A percentile compares a stretch with the other conserved stretches of the same genome.
Conservation (phyloP, 371 early-diverging fungal species). For the Rhizomucor pusillus region DNA sequence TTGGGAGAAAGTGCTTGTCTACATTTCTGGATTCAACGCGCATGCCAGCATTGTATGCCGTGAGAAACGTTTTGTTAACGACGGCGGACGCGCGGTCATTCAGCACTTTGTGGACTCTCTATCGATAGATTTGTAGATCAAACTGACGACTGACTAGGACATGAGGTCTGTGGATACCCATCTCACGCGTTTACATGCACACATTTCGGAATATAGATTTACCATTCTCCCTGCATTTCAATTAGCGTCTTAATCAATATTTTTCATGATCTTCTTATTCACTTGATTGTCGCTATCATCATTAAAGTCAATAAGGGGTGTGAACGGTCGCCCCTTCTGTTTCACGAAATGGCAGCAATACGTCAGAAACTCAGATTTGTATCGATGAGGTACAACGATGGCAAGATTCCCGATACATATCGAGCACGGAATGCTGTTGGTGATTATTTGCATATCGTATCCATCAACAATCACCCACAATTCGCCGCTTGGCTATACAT, state of each 20-base stretch:
- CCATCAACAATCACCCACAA: not conserved
- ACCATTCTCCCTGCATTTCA: too few relatives aligned
- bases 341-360: too few relatives aligned
- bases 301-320: too few relatives aligned
- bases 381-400: not conserved
- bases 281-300: too few relatives aligned
- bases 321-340: too few relatives aligned
- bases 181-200: too few relatives aligned
- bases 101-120: conserved; percentile 23
- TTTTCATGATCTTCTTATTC: too few relatives aligned
- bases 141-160: too few relatives aligned
- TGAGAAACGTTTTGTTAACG: conserved; percentile 8
- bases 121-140: conserved; percentile 1
- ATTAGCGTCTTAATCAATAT: too few relatives aligned
- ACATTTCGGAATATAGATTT: too few relatives aligned
- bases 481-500: not conserved
- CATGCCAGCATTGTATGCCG: conserved; percentile 60
- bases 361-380: too few relatives aligned
- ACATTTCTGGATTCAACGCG: conserved; percentile 43
- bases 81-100: conserved; percentile 13
- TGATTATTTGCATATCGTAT: not conserved
- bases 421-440: not conserved
- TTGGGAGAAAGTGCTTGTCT: conserved; percentile 52
- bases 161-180: too few relatives aligned
- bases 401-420: not conserved